Base-by-base conservation (phyloP, 192 early-diverging fungal genomes). In the Backusella luteola region DNA sequence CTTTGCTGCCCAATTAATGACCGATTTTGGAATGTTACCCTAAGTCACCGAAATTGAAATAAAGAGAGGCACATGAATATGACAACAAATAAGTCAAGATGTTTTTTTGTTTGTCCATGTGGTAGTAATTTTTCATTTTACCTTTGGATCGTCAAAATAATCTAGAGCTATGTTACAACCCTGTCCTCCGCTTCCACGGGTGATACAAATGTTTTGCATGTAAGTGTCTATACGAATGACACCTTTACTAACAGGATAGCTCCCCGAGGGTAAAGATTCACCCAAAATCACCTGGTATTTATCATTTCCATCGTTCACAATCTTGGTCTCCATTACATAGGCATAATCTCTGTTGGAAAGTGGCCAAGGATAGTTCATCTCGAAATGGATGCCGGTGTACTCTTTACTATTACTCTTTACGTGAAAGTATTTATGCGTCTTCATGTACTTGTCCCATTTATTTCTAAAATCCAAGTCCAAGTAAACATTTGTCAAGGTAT, bases 131-230 rank as follows among this genome's bases (percentile, higher is more conserved):
- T 63, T 63, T 63, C 56, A 63, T 63, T 35, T 80, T 84, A 86
- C 85, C 85, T 86, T 82, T 66, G 87, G 87, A 56, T 88, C 82
- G 70, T 88, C 87, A 80, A 85, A 86, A 56, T 86, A 88, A 66
- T 82, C 82, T 69, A 88, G 76, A 56, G 77, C 74, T 12, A 88
- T 84, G 26, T 77, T 71, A 66, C 85, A 83, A 26, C 87, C 87
- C 23, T 79, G 78, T 52, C 69, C 79, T 29, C 79, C 78, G 32
- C 84, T 77, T 15, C 74, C 53, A 59, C 11, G 76, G 6, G 86
- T 76, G 76, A 87, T 83, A 59, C 82, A 83, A 15, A 87, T 81
- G 53, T 80, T 80, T 69, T 87, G 86, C n/a, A 83, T 79, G 39
- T 86, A 87, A 26, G 85, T 81, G 23, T 86, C 83, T 19, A 87